Evolutionary conservation across 345 rosid genomes (phyloP), one percentile per base, ranked within the genome.

Genomic region (Firmiana major): DNA sequence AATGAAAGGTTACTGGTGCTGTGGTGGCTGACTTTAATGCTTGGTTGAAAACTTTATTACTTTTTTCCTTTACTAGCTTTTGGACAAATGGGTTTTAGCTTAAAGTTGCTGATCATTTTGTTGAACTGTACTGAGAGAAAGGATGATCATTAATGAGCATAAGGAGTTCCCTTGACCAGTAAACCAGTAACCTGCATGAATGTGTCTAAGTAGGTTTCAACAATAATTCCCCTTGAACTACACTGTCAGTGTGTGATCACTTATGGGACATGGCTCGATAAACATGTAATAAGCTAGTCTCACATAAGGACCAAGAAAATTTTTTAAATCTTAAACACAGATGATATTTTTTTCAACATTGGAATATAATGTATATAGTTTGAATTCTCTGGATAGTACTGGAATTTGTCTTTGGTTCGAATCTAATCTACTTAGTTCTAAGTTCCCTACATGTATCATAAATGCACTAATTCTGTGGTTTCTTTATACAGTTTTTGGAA

Each of bases 401-500:
- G 53, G 58, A 59, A 59, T 54, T 1, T 42, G 63, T 46, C 53
- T 58, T 59, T 16, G 21, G 38, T 62, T 59, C 43, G 45, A 28
- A 48, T 31, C 71, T 64, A 7, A 36, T 28, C 13, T 54, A 0
- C 22, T 78, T 34, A 45, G 49, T 67, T 67, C 43, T 57, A 49
- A 26, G 36, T 51, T 31, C 24, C 75, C 62, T 62, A 5, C 51
- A 10, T 28, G 46, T 40, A 53, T 34, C 66, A 58, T 38, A 49
- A 71, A 58, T 78, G 62, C 57, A 62, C 63, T 81, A 5, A 75
- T 48, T 51, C 15, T 71, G 6, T 68, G 40, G 69, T 42, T 58
- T 13, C 69, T 64, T 78, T 81, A 71, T 82, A 65, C 88, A 93
- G 97, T 91, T 93, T 77, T 82, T 93, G 79, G 97, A 97, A 79